Base-by-base conservation (phyloP, 2,329 filamentous ascomycete genomes). In the Plenodomus tracheiphilus region DNA sequence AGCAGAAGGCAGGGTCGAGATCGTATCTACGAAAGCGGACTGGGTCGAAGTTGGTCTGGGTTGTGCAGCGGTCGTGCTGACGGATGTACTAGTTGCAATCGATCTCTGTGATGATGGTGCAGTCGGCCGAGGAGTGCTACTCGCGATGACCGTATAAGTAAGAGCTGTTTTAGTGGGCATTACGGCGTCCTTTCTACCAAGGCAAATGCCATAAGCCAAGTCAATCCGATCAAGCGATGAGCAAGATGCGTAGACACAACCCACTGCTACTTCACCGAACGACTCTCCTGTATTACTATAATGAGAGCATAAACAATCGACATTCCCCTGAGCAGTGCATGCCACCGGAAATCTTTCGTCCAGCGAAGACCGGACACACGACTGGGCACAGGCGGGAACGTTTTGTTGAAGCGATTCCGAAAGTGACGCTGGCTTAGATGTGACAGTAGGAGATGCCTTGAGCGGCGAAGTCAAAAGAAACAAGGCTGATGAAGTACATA, bases 251-350 rank as follows among this genome's bases (percentile, higher is more conserved):
- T 68, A 71, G 41, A 73, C 59, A 54, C 71, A 74, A 38, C 61
- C 66, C 9, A 73, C 60, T 43, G 70, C 70, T 47, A 68, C 66
- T 57, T 74, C 71, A 19, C 70, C 71, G 18, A 74, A 51, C 39
- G 68, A 66, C 49, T 71, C 64, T 40, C 72, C 72, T 37, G 39
- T 43, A 47, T 51, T 62, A 50, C 69, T 71, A 67, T 73, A 73
- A 53, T 55, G 65, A 50, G 70, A 70, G 49, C 72, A 74, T 22
- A 73, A 65, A 57, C 72, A 74, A 22, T 57, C 59, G 42, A 73
- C 49, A 43, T 62, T 58, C 49, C 49, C 51, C 53, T 64, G 57
- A 41, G 54, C 56, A 47, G 68, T 65, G 56, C 71, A 74, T 52
- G 68, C 57, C 37, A 66, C 49, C 44, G 70, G 65, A 48, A 71